Evolutionary conservation across 352 stramenopile genomes (phyloP), one percentile per base, ranked within the genome.

Genomic region (Phytophthora pseudosyringae): DNA sequence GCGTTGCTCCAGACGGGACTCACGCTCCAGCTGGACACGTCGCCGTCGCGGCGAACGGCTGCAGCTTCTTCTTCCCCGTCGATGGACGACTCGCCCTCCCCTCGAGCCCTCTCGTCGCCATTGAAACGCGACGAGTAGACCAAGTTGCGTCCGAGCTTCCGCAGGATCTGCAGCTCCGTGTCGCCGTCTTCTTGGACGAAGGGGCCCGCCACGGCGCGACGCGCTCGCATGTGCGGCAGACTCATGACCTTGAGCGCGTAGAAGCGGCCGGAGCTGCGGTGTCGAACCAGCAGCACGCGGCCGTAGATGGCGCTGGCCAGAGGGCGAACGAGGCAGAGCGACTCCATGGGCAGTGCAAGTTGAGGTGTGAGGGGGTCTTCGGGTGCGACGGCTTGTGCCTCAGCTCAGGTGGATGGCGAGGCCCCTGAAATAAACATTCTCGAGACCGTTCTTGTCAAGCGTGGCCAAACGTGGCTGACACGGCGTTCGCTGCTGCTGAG

Each of bases 221-320:
- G 76, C 12, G 69, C 67, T 21, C 56, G 44, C 71, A 90, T 79
- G 66, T 89, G 79, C 36, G 78, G 58, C 32, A 85, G 51, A 53
- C 81, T 89, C 81, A 90, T 90, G 60, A 81, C 72, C 49, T 90
- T 90, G 33, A 90, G 65, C 47, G 81, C 81, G 47, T 80, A 85
- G 25, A 76, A 57, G 4, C 52, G 53, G 29, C 70, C 67, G 1
- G 71, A 75, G 4, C 46, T 18, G 9, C 69, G 65, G 52, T 80
- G 75, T 33, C 70, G 73, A 35, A 79, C 75, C 29, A 86, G 70
- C 59, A 76, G 46, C 33, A 89, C 75, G 8, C 71, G 63, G 16
- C 80, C 80, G 64, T 86, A 89, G 69, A 89, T 87, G 7, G 80
- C 80, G 43, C 51, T 69, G 26, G 74, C 68, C 15, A 90, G 65